Base-by-base conservation (phyloP, 2,329 filamentous ascomycete species). In the Pezizomycotina sp. region DNA sequence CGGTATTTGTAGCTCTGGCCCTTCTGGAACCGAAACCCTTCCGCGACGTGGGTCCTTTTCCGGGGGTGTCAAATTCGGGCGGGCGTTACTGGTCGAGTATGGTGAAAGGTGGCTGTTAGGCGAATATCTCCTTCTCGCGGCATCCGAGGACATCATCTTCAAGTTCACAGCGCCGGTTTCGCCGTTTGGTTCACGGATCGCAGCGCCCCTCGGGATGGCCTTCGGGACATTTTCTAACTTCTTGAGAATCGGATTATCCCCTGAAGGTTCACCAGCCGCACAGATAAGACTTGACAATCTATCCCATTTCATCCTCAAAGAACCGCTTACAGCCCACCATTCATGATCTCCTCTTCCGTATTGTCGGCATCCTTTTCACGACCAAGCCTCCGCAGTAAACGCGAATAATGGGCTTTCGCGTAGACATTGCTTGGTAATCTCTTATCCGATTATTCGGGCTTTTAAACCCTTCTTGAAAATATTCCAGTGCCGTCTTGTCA, bases 381-480 rank as follows among this genome's bases (percentile, higher is more conserved):
- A 12, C 27, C 36, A 10, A 43, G 23, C 2, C 41, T 21, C 15
- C 36, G 41, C 22, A 34, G 34, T 3, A 43, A 26, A 15, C 41
- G 41, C 7, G 28, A 31, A 27, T 43, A 34, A n/a, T 43, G 41
- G 14, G 41, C 31, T 31, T 35, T 43, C 4, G 41, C 41, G 14
- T 26, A 43, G 13, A 43, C 24, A 27, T 36, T 43, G 13, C 36
- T 38, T n/a, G n/a, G n/a, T n/a, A n/a, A n/a, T n/a, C n/a, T n/a
- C n/a, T n/a, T n/a, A n/a, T n/a, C n/a, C n/a, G n/a, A n/a, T n/a
- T n/a, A n/a, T n/a, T n/a, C n/a, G n/a, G n/a, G n/a, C n/a, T n/a
- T n/a, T n/a, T 35, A 24, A 43, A 43, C 9, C 41, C 41, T 22
- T 30, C 36, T 21, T 43, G 36, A 18, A 43, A 43, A 15, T 43